Evolutionary conservation across 441 rosid species (phyloP).

Genomic region (Brassica hybrid): DNA sequence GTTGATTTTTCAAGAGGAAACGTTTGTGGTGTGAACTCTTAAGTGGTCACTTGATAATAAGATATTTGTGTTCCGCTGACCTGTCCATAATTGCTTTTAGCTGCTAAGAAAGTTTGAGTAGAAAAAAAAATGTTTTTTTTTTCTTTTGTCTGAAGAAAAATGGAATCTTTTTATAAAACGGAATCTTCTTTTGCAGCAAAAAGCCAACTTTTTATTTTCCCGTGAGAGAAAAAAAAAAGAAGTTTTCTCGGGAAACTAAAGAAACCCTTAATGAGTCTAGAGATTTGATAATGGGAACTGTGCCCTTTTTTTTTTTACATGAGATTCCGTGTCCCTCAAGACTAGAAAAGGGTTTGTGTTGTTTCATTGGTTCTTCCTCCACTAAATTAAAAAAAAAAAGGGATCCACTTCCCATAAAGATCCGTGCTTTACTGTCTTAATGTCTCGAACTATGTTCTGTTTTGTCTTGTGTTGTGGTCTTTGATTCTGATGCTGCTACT

Average conservation of each 20-base stretch:
- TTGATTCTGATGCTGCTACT: conserved; percentile 35
- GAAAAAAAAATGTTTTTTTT: neutral
- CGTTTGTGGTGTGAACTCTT: conserved; percentile 29
- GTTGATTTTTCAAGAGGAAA: conserved; percentile 4
- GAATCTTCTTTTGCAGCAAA: conserved; percentile 38
- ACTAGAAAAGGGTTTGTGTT: conserved; percentile 42
- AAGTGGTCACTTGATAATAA: conserved; percentile 33
- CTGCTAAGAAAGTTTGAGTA: conserved; percentile 38
- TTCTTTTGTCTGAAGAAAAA: conserved; percentile 4
- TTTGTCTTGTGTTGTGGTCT: conserved; percentile 23
- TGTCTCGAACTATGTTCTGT: conserved; percentile 35
- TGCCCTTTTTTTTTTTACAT: neutral
- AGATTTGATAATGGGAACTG: conserved; percentile 20
- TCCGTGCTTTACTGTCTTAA: conserved; percentile 31
- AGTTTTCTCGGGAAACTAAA: conserved; percentile 48
- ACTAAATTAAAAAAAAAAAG: neutral
- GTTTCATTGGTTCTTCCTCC: conserved; percentile 34
- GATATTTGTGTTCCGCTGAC: conserved; percentile 39
- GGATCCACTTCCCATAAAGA: conserved; percentile 29
- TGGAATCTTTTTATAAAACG: conserved; percentile 4
- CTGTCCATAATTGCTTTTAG: conserved; percentile 36
- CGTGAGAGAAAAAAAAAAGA: conserved; percentile 18
- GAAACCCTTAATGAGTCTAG: conserved; percentile 41
- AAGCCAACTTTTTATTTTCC: conserved; percentile 28
- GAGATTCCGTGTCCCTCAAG: conserved; percentile 56